phyloP scores from a whole-genome alignment of 257 asterid genomes.

The Jacaranda mimosifolia region DNA sequence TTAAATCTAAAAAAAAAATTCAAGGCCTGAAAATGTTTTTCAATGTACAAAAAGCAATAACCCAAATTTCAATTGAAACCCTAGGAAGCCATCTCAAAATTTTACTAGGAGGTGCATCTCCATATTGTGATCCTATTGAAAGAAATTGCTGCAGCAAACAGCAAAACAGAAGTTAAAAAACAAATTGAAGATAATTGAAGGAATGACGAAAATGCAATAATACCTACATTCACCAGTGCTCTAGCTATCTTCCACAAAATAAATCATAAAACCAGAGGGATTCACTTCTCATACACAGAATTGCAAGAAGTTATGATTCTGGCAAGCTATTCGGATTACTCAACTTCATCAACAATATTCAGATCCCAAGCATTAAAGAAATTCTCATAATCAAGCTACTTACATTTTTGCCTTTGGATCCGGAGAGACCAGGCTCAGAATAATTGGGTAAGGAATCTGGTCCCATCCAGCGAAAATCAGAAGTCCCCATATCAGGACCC shows the following conservation, averaged over 20 bases:
- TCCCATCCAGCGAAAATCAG: slow-evolving; percentile 69
- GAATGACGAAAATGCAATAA: not conserved
- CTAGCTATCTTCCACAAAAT: not conserved
- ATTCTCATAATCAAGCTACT: slow-evolving; percentile 23
- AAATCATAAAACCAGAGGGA: not conserved
- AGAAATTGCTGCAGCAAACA: slow-evolving; percentile 64
- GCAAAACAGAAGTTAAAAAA: slow-evolving; percentile 3
- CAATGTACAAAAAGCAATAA: not conserved
- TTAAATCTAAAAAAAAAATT: not conserved
- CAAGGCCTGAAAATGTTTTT: not conserved
- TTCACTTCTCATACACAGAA: slow-evolving; percentile 12
- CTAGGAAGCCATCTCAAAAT: slow-evolving; percentile 38
- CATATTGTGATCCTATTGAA: slow-evolving; percentile 55
- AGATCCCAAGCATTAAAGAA: not conserved
- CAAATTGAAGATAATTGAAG: not conserved
- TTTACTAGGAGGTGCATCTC: slow-evolving; percentile 69
- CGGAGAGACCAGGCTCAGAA: slow-evolving; percentile 65
- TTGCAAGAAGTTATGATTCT: slow-evolving; percentile 27
- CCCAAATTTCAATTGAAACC: slow-evolving; percentile 22
- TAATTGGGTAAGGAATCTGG: slow-evolving; percentile 57
- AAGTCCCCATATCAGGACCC: slow-evolving; percentile 60
- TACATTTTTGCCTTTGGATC: slow-evolving; percentile 75
- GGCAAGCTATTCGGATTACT: not conserved
- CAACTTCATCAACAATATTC: slow-evolving; percentile 20
- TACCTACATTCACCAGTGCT: slow-evolving; percentile 18